These are phyloP conservation scores for Paulownia fortunei DNA, from an alignment of 257 asterid genomes.

Conservation along the genomic window DNA sequence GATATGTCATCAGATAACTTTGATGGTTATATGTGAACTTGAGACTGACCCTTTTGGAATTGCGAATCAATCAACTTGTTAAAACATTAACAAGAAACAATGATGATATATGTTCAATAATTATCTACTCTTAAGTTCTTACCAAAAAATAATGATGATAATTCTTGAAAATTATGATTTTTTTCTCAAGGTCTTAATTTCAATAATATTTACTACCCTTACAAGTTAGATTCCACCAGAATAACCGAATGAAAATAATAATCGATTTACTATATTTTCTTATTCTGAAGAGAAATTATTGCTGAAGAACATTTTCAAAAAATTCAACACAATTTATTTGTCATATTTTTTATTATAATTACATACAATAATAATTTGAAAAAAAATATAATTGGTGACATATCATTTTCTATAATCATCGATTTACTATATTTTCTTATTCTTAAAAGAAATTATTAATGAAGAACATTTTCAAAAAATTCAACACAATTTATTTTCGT, in stretches of 20 bases:
- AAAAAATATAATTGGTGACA: not conserved
- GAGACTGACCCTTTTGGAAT: not conserved
- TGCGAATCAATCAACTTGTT: conserved; percentile 12
- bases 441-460: too few relatives aligned
- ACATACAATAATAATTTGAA: not conserved
- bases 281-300: not conserved
- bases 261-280: not conserved
- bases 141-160: not conserved
- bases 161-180: not conserved
- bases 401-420: conserved; percentile 6
- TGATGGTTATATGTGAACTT: not conserved
- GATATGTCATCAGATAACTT: conserved; percentile 22
- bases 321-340: not conserved
- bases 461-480: too few relatives aligned
- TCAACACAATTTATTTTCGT: not conserved
- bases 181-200: not conserved
- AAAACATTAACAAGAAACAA: conserved; percentile 8
- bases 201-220: not conserved
- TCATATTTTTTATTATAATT: too few relatives aligned
- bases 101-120: not conserved
- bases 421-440: too few relatives aligned
- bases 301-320: not conserved
- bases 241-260: not conserved
- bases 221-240: not conserved
- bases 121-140: not conserved